Base-by-base conservation (phyloP, 805 yeast species). In the Ogataea paraovalis region DNA sequence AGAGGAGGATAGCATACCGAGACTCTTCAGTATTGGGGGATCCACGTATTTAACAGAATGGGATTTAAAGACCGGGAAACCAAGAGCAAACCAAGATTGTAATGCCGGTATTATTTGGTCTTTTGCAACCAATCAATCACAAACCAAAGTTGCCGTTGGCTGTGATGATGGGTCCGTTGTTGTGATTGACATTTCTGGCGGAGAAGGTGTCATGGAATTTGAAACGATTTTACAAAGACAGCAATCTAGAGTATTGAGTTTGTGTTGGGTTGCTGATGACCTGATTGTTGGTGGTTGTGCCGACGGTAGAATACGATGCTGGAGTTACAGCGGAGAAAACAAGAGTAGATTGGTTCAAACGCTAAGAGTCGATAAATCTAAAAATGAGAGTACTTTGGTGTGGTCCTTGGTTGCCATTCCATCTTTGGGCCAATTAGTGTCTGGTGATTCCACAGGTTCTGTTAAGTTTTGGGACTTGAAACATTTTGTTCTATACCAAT, bases 71-170 rank as follows among this genome's bases (percentile, higher is more conserved):
- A 83, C 87, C 0, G 89, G 95, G 3, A 67, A 76, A 46, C 96
- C 97, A 4, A 61, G 79, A 43, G 75, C 73, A 42, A 87, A 90
- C 64, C 82, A 82, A 60, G 96, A 91, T 62, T 88, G 96, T 70
- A 88, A 90, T 62, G 87, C 96, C 2, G 97, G 98, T 32, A 83
- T 89, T 16, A 85, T 90, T 46, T 94, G 99, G 99, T 87, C 96
- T 7, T 67, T 91, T 41, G 82, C 85, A 4, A 79, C 82, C 20
- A 83, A 82, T 53, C 74, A 76, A 21, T 69, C 76, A 20, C 86
- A 83, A 41, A 68, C 75, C 49, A 80, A 75, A 57, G 69, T 94
- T 32, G 88, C 96, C 1, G 87, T 87, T 0, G 99, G 98, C 3
- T 92, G 98, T 66, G 99, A 94, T 57, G 95, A 91, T 61, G 99